Evolutionary conservation across 441 rosid genomes (phyloP).

Genomic region (Flueggea neowawraea): DNA sequence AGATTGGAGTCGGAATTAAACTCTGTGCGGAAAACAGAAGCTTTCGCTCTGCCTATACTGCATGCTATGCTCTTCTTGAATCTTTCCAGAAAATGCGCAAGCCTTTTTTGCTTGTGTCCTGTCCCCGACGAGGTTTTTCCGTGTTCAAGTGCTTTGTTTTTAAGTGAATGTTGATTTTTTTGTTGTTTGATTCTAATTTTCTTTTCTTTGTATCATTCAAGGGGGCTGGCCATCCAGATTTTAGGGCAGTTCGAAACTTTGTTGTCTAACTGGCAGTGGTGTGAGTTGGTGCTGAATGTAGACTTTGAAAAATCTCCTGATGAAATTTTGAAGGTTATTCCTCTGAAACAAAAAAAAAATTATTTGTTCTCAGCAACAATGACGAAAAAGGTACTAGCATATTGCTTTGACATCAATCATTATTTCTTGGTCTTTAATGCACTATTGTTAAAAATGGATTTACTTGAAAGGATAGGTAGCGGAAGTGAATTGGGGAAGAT

Average conservation of each 20-base stretch:
- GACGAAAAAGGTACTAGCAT: conserved; percentile 75
- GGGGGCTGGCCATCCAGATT: conserved; percentile 95
- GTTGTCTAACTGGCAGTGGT: conserved; percentile 71
- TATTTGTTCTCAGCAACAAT: conserved; percentile 95
- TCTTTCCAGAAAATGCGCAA: conserved; percentile 56
- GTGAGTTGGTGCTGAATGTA: conserved; percentile 36
- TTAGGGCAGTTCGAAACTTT: conserved; percentile 92
- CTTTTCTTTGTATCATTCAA: conserved; percentile 11
- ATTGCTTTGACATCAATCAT: too few relatives aligned
- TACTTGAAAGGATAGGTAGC: too few relatives aligned
- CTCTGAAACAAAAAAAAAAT: conserved; percentile 51
- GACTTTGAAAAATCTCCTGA: conserved; percentile 94
- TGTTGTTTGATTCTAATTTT: neutral
- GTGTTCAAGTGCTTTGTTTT: neutral
- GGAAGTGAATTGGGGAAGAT: too few relatives aligned
- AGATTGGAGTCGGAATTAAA: too few relatives aligned
- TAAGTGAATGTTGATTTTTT: neutral
- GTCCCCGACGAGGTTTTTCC: conserved; percentile 79
- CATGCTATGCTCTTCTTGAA: conserved; percentile 59
- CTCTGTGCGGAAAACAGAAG: conserved; percentile 60
- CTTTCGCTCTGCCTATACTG: conserved; percentile 87
- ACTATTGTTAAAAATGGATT: too few relatives aligned
- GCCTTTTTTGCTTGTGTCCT: conserved; percentile 91
- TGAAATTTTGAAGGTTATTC: conserved; percentile 70
- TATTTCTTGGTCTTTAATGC: neutral